phyloP scores from a whole-genome alignment of 345 rosid species.

The Aurinia saxatilis region DNA sequence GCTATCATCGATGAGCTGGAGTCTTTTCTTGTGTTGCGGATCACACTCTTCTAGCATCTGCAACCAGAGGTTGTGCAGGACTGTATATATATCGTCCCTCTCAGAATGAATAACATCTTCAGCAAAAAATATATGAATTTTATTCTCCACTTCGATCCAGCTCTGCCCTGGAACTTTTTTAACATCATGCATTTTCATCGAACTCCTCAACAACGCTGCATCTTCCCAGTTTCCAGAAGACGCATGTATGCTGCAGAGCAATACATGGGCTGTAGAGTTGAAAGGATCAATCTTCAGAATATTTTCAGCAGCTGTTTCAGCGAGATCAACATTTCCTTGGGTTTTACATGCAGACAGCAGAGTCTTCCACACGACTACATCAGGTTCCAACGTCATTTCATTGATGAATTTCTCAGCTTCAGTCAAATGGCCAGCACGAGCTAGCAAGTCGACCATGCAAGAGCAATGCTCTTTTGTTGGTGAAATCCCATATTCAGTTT shows the following conservation, averaged over 20 bases:
- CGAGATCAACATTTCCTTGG: constrained; percentile 49
- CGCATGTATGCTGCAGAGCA: constrained; percentile 58
- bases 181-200: constrained; percentile 48
- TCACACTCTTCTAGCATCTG: constrained; percentile 39
- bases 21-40: constrained; percentile 20
- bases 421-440: constrained; percentile 61
- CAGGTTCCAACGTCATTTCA: constrained; percentile 47
- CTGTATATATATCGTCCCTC: constrained; percentile 38
- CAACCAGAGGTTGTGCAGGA: constrained; percentile 37
- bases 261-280: constrained; percentile 56
- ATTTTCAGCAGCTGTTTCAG: constrained; percentile 54
- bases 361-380: constrained; percentile 58
- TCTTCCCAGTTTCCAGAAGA: constrained; percentile 53
- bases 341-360: constrained; percentile 72
- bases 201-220: constrained; percentile 45
- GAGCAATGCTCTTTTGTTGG: constrained; percentile 62
- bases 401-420: constrained; percentile 58
- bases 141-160: constrained; percentile 56
- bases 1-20: not conserved
- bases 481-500: constrained; percentile 35
- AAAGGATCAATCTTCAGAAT: constrained; percentile 54
- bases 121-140: constrained; percentile 52
- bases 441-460: constrained; percentile 70
- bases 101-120: constrained; percentile 58
- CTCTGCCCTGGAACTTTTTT: constrained; percentile 73